Evolutionary conservation across 495 filamentous ascomycete species (phyloP), one percentile per base, ranked within the genome.

Genomic region (Aspergillus coremiiformis): DNA sequence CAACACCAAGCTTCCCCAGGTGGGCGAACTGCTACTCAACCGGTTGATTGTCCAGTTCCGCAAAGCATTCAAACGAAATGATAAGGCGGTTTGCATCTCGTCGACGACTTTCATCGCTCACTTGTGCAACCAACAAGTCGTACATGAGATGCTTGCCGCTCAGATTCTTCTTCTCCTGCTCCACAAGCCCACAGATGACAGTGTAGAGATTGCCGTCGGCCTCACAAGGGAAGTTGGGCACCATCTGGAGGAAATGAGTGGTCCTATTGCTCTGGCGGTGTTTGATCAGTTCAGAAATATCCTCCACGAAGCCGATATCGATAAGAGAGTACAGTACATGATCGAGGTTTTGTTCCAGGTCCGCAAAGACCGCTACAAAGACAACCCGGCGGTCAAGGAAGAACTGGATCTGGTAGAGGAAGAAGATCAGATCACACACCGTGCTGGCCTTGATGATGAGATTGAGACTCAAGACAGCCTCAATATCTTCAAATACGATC

Each of bases 271-370:
- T 19, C 78, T 90, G 50, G 86, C 83, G 41, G 87, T 99, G 14
- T 99, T 93, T 53, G 94, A 97, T 60, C 91, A 95, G 64, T 94
- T 99, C 72, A 74, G 93, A 46, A 90, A 82, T 51, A 97, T 97
- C 57, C 75, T 99, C 8, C 90, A 97, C 67, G 94, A 97, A 65
- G 88, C 89, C 30, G 89, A 90, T 61, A 92, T 97, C 61, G 93
- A 99, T 61, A 95, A 95, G 71, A 77, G 93, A 51, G 88, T 91
- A 26, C 93, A 97, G 70, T 97, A 96, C 66, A 95, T 95, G 90
- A 94, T 99, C 54, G 93, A 99, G 64, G 92, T 96, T 8, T 73
- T 99, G 49, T 97, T 99, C 68, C 90, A 97, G 67, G 84, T 96
- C 27, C 83, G 93, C 47, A 97, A 96, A 67, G 93, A 97, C 66